Evolutionary conservation across 352 stramenopile species (phyloP).

Genomic region (Phytophthora idaei): DNA sequence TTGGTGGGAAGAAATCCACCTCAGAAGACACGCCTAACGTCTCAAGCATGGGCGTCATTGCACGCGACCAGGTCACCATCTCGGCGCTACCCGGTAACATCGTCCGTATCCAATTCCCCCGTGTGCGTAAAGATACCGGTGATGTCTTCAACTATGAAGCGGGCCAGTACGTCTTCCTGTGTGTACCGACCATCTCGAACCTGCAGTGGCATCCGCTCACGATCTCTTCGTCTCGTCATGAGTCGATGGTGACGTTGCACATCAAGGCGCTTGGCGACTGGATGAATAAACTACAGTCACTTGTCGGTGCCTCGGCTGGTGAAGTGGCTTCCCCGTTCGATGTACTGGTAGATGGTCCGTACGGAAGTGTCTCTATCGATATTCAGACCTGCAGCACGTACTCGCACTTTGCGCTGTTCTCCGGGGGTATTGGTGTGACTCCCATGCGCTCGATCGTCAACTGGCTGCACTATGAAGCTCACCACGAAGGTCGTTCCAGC

Average conservation of each 20-base stretch:
- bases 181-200: conserved; percentile 59
- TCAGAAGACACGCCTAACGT: conserved; percentile 25
- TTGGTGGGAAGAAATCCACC: conserved; percentile 16
- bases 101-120: conserved; percentile 47
- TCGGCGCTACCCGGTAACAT: conserved; percentile 31
- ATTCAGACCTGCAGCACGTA: conserved; percentile 40
- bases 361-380: conserved; percentile 49
- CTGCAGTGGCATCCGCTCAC: conserved; percentile 90
- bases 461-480: conserved; percentile 31
- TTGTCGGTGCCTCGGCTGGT: conserved; percentile 3
- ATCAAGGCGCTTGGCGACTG: conserved; percentile 68
- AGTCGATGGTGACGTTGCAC: conserved; percentile 69
- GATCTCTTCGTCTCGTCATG: conserved; percentile 69
- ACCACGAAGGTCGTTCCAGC: conserved; percentile 16
- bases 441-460: conserved; percentile 55
- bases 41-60: conserved; percentile 30
- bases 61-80: conserved; percentile 26
- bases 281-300: conserved; percentile 48
- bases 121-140: conserved; percentile 39
- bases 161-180: conserved; percentile 84
- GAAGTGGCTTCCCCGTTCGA: conserved; percentile 20
- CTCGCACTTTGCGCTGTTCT: conserved; percentile 53
- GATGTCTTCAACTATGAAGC: conserved; percentile 42
- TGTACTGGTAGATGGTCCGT: conserved; percentile 57
- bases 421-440: conserved; percentile 54